Evolutionary conservation across 495 filamentous ascomycete species (phyloP), one percentile per base, ranked within the genome.

Genomic region (Sordaria brevicollis): DNA sequence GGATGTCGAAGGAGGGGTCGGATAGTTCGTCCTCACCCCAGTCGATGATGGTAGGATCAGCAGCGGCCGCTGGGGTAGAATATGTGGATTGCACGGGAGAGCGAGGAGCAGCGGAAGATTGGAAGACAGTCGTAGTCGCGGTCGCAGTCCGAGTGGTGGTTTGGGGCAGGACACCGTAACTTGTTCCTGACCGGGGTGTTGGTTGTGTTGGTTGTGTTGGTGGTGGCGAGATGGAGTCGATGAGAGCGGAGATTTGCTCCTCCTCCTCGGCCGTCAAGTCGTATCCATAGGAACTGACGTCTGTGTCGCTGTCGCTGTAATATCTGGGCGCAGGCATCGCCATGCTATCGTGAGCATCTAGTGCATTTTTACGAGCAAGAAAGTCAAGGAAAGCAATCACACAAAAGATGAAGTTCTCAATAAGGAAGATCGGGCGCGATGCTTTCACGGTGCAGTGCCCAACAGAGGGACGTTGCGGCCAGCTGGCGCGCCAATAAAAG

Each of bases 231-330:
- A 77, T n/a, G 57, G 41, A 62, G 65, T 77, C 76, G 66, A 69
- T 65, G 17, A 74, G 33, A 25, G 70, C 71, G 21, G 35, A 66
- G 33, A 81, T 70, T 4, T 69, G n/a, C 35, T 75, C 74, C 71
- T 84, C 83, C 35, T 93, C 90, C 66, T 89, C 90, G 11, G 81
- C 78, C 0, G 88, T 87, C 71, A 92, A 89, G 69, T 92, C 89
- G 35, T 90, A 92, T 31, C 89, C 90, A 83, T 92, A 94, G 69
- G 49, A 62, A 31, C 49, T 62, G 29, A 25, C 25, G 17, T 92
- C 89, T 74, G 84, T 89, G 71, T 81, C 80, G 71, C 65, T 76
- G 67, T 83, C 82, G 67, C 72, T 75, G 43, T 69, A 69, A 1
- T 62, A 62, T 62, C 25, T 62, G 49, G 67, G 25, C 37, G 67